A percentile compares a stretch with the other conserved stretches of the same genome.
phyloP scores from a whole-genome alignment of 371 early-diverging fungal genomes.

The Mucor mucedo region DNA sequence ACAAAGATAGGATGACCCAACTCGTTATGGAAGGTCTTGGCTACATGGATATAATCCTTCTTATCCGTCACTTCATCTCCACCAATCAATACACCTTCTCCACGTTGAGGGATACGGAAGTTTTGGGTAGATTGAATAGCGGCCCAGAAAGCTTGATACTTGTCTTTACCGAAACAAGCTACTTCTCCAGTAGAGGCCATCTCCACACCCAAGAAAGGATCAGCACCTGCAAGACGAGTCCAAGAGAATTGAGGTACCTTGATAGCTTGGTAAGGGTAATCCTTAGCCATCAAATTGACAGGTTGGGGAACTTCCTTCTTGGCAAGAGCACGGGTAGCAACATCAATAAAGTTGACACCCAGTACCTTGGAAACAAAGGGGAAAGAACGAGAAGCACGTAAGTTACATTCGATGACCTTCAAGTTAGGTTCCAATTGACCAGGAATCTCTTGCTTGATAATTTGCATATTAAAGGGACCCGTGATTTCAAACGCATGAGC shows the following conservation, averaged over 20 bases:
- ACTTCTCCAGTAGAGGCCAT: constrained; percentile 99
- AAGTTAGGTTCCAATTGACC: constrained; percentile 45
- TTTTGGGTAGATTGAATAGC: constrained; percentile 85
- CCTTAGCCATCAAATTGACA: constrained; percentile 69
- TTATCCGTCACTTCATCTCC: constrained; percentile 75
- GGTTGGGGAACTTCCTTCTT: constrained; percentile 65
- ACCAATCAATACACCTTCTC: constrained; percentile 72
- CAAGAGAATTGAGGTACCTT: constrained; percentile 96
- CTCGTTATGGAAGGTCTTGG: constrained; percentile 56
- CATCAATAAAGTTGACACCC: constrained; percentile 87
- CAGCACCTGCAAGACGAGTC: constrained; percentile 93
- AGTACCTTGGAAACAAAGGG: constrained; percentile 96
- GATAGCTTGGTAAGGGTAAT: constrained; percentile 77
- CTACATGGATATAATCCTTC: constrained; percentile 72
- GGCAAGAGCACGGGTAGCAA: constrained; percentile 83
- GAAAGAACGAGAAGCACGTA: constrained; percentile 95
- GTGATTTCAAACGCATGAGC: constrained; percentile 90
- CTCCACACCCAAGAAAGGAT: constrained; percentile 95
- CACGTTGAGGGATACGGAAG: constrained; percentile 75
- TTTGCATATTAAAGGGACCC: constrained; percentile 96
- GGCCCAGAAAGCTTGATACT: constrained; percentile 85
- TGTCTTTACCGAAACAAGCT: constrained; percentile 92
- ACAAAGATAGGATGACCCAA: constrained; percentile 76
- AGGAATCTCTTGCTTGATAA: constrained; percentile 68
- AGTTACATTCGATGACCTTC: constrained; percentile 97